Evolutionary conservation across 106 monocot species (phyloP).

Genomic region (Allium cepa): DNA sequence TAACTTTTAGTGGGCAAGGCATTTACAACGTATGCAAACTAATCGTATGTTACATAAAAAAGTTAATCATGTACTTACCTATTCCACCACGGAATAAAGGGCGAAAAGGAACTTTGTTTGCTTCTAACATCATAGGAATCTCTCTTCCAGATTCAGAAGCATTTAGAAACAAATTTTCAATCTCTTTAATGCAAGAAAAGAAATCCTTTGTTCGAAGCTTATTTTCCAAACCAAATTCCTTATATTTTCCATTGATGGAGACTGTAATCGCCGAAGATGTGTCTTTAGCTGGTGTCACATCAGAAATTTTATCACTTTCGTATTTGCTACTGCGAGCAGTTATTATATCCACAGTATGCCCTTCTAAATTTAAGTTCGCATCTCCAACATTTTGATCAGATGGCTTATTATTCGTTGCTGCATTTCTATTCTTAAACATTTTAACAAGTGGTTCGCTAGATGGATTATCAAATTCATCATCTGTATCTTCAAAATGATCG

Average conservation of each 20-base stretch:
- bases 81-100: conserved; percentile 46
- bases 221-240: conserved; percentile 24
- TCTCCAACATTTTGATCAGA: conserved; percentile 1
- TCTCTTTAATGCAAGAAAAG: conserved; percentile 59
- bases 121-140: conserved; percentile 92
- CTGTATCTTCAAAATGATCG: conserved; percentile 25
- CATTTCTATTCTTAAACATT: conserved; percentile 66
- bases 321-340: background rate
- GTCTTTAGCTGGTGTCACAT: conserved; percentile 15
- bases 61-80: conserved; percentile 8
- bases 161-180: conserved; percentile 72
- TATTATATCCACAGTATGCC: conserved; percentile 3
- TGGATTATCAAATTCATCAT: conserved; percentile 79
- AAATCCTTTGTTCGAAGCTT: conserved; percentile 43
- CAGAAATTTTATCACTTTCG: conserved; percentile 33
- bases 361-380: conserved; percentile 24
- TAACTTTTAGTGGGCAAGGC: background rate
- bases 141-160: conserved; percentile 89
- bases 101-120: conserved; percentile 58
- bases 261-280: conserved; percentile 13
- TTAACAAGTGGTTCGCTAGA: conserved; percentile 62
- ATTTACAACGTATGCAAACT: conserved; percentile 9
- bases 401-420: conserved; percentile 15
- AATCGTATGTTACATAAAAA: background rate
- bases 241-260: conserved; percentile 40